phyloP scores from a whole-genome alignment of 345 rosid species.

The Eucalyptus pauciflora region DNA sequence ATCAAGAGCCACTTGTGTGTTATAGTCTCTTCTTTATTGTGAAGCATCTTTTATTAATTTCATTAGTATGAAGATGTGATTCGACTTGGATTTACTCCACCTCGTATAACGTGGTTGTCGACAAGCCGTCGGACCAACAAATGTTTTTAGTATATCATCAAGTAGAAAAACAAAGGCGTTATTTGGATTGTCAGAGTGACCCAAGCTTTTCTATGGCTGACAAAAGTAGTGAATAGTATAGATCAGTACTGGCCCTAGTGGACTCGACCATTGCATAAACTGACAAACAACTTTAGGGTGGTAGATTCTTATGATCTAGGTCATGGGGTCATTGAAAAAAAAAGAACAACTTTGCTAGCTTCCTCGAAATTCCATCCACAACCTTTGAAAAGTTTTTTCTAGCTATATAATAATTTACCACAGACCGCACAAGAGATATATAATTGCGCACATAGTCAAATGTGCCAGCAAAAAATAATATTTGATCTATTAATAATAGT shows the following conservation, averaged over 20 bases:
- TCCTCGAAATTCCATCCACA: background rate
- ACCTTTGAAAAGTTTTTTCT: background rate
- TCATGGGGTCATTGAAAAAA: fast-evolving
- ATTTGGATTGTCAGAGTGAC: too few species aligned
- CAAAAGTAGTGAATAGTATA: too few species aligned
- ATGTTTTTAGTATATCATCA: too few species aligned
- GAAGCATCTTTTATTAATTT: too few species aligned
- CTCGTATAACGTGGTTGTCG: background rate
- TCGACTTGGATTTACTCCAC: background rate
- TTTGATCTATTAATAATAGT: background rate
- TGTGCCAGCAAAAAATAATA: background rate
- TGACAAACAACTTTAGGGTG: too few species aligned
- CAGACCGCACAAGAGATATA: background rate
- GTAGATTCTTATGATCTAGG: too few species aligned
- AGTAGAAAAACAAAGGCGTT: too few species aligned
- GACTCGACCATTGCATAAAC: too few species aligned
- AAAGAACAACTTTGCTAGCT: background rate
- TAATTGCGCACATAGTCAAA: background rate
- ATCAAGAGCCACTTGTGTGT: too few species aligned
- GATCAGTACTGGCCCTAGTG: too few species aligned
- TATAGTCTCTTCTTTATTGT: background rate
- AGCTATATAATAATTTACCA: background rate
- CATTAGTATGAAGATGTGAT: background rate
- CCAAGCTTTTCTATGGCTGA: fast-evolving
- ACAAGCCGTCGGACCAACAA: too few species aligned